Percentiles rank a stretch among this genome's conserved stretches.
Evolutionary conservation across 352 stramenopile species (phyloP).

Genomic region (Pythium phragmiticola): DNA sequence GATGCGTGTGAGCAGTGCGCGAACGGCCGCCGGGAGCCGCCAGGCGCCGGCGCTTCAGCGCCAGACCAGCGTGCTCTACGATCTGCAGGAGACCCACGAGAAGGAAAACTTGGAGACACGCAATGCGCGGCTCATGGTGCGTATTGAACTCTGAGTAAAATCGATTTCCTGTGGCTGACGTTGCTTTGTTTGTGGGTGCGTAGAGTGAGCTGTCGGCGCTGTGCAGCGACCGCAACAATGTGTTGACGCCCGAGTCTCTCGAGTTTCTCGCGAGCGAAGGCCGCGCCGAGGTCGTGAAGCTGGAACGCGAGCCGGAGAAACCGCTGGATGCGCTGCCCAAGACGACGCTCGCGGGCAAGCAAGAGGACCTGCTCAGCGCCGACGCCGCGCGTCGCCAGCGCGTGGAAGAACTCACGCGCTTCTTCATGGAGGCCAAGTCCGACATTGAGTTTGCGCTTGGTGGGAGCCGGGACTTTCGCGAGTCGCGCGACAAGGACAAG

Average conservation of each 20-base stretch:
- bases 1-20: constrained; percentile 34
- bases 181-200: background rate
- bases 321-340: constrained; percentile 23
- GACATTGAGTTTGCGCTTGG: constrained; percentile 88
- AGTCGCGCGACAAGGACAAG: constrained; percentile 68
- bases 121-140: constrained; percentile 75
- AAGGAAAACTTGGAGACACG: constrained; percentile 68
- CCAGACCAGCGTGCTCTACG: constrained; percentile 76
- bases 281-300: constrained; percentile 68
- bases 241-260: constrained; percentile 76
- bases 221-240: constrained; percentile 69
- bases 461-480: constrained; percentile 62
- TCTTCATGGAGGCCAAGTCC: constrained; percentile 90
- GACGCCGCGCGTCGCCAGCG: constrained; percentile 75
- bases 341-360: constrained; percentile 31
- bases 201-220: constrained; percentile 65
- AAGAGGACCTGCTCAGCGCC: constrained; percentile 69
- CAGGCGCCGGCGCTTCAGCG: constrained; percentile 37
- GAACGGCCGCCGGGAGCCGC: constrained; percentile 4
- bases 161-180: background rate
- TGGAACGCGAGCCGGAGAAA: constrained; percentile 69
- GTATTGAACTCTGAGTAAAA: background rate
- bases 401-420: constrained; percentile 84
- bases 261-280: constrained; percentile 58
- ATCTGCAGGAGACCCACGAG: constrained; percentile 76